Evolutionary conservation across 306 rosid species (phyloP).

Genomic region (Acacia crassicarpa): DNA sequence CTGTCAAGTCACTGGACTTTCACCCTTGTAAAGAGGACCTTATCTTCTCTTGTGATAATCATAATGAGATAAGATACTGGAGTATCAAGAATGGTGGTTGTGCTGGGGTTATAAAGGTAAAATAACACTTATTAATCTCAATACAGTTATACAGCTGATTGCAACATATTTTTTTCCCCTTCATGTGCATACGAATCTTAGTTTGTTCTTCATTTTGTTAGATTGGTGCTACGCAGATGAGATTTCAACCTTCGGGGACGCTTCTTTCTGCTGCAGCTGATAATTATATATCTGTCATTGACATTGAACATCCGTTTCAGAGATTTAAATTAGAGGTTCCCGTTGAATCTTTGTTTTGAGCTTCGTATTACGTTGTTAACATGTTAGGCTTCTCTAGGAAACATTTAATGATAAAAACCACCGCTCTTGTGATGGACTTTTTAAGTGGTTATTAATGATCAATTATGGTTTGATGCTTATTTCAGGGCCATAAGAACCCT

Average conservation of each 20-base stretch:
- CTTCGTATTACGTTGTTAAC: not conserved
- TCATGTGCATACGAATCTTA: not conserved
- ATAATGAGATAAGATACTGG: constrained; percentile 82
- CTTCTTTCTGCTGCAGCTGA: constrained; percentile 70
- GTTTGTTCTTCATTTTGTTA: constrained; percentile 32
- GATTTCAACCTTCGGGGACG: constrained; percentile 87
- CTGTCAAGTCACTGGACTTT: constrained; percentile 80
- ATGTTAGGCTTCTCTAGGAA: not conserved
- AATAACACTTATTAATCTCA: constrained; percentile 10
- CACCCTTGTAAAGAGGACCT: constrained; percentile 76
- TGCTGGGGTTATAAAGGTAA: constrained; percentile 71
- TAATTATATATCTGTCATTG: constrained; percentile 55
- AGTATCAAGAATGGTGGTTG: constrained; percentile 68
- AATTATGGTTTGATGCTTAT: constrained; percentile 5
- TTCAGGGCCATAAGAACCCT: not conserved
- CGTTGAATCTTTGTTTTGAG: constrained; percentile 18
- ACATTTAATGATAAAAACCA: not conserved
- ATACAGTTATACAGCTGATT: constrained; percentile 4
- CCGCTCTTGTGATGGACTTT: not conserved
- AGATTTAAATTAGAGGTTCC: constrained; percentile 58
- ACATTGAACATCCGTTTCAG: constrained; percentile 61
- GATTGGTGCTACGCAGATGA: constrained; percentile 76
- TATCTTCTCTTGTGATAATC: constrained; percentile 71
- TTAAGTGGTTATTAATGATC: not conserved
- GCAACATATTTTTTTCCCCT: not conserved